Conservation (phyloP, 176 grass and related monocot species). For the Zizania latifolia region DNA sequence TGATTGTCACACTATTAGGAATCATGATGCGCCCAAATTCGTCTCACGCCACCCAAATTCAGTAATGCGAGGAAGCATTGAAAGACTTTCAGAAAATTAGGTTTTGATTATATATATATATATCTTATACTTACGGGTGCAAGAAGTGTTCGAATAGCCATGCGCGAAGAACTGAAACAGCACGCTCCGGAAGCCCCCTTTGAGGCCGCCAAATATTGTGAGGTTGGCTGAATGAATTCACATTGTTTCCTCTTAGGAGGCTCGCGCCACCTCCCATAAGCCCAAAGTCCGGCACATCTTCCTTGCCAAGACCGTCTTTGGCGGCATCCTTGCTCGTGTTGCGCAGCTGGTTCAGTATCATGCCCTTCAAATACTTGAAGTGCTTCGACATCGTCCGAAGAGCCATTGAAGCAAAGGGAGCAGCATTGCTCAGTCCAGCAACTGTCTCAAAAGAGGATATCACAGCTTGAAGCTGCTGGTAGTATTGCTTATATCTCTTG, state of each 20-base stretch:
- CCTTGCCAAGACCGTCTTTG: conserved; percentile 44
- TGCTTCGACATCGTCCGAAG: conserved; percentile 77
- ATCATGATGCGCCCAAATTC: conserved; percentile 10
- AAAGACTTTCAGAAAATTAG: background rate
- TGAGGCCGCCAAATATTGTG: conserved; percentile 91
- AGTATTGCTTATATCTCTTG: conserved; percentile 86
- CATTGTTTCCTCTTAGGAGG: conserved; percentile 38
- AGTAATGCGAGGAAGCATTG: background rate
- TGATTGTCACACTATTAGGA: conserved; percentile 27
- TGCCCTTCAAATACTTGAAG: conserved; percentile 67
- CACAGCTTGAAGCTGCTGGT: conserved; percentile 66
- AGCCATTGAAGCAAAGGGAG: conserved; percentile 60
- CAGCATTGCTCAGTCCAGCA: conserved; percentile 68
- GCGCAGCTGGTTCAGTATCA: conserved; percentile 58
- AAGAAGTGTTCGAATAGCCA: conserved; percentile 98
- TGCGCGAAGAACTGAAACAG: conserved; percentile 83
- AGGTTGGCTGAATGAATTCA: conserved; percentile 52
- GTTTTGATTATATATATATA: background rate
- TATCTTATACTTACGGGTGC: conserved; percentile 70
- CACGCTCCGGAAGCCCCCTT: conserved; percentile 88
- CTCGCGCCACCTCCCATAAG: conserved; percentile 33
- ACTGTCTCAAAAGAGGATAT: conserved; percentile 72
- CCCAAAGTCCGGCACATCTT: conserved; percentile 53
- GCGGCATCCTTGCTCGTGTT: conserved; percentile 39
- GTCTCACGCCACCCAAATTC: background rate